Conservation (phyloP, 139 green algal species). For the Micractinium conductrix region DNA sequence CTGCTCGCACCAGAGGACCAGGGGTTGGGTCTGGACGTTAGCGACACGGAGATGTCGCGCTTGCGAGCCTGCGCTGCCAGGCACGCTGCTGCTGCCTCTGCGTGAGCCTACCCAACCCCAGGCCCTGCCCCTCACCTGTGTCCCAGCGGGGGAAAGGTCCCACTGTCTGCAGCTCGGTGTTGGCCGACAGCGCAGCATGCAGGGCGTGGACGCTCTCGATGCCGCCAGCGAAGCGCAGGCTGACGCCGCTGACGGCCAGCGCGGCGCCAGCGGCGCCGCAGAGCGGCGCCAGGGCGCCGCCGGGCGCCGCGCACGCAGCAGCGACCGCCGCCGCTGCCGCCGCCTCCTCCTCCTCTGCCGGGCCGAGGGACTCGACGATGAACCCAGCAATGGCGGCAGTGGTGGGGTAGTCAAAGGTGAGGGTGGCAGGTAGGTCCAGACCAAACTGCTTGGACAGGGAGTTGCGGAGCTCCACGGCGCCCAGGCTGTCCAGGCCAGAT, state of each 20-base stretch:
- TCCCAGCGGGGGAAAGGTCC: constrained; percentile 72
- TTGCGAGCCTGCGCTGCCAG: too few species aligned
- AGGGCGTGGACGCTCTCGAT: constrained; percentile 46
- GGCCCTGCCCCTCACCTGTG: background rate
- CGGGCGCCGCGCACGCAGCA: background rate
- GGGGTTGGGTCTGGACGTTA: too few species aligned
- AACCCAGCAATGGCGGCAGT: constrained; percentile 50
- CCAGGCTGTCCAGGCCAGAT: constrained; percentile 74
- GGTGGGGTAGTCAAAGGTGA: constrained; percentile 81
- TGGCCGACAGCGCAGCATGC: constrained; percentile 31
- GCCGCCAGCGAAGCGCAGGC: constrained; percentile 49
- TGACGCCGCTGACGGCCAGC: constrained; percentile 48
- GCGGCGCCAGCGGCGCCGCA: background rate
- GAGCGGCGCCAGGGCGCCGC: too few species aligned
- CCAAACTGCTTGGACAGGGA: constrained; percentile 65
- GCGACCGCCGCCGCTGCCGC: background rate
- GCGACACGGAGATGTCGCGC: too few species aligned
- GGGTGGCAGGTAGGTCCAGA: constrained; percentile 67
- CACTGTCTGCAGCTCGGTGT: constrained; percentile 68
- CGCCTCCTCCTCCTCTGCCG: background rate
- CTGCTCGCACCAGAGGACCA: too few species aligned
- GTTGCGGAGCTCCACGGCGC: constrained; percentile 85
- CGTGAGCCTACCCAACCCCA: background rate
- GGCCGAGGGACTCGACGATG: constrained; percentile 40
- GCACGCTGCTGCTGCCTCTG: too few species aligned